Evolutionary conservation across 1,139 yeast species (phyloP).

Genomic region (Yamadazyma mexicana): DNA sequence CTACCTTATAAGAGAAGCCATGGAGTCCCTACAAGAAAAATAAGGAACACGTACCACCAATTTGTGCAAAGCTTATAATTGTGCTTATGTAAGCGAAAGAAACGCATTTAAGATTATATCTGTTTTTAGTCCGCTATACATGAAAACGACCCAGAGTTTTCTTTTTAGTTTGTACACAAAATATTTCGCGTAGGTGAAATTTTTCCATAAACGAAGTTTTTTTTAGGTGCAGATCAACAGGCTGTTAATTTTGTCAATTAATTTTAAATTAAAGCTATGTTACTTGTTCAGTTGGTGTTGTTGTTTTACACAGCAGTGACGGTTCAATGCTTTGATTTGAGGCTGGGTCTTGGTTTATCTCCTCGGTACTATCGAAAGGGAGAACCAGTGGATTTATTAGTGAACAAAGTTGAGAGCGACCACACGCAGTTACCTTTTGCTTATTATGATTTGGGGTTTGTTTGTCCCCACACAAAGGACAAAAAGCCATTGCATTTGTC

Average conservation of each 20-base stretch:
- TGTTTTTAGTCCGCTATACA: too few species aligned
- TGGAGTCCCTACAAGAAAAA: conserved; percentile 51
- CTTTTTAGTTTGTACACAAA: too few species aligned
- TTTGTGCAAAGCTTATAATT: too few species aligned
- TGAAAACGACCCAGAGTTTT: too few species aligned
- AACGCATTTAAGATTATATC: too few species aligned
- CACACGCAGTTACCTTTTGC: conserved; percentile 76
- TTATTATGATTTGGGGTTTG: conserved; percentile 76
- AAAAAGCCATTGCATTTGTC: conserved; percentile 66
- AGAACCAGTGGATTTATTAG: conserved; percentile 66
- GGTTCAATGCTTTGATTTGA: conserved; percentile 7
- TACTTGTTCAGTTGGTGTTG: background rate
- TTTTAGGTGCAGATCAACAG: too few species aligned
- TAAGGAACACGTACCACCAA: background rate
- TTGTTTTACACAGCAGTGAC: background rate
- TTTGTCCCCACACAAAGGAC: conserved; percentile 64
- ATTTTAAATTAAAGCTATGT: background rate
- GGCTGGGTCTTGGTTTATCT: conserved; percentile 17
- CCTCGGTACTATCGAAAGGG: conserved; percentile 44
- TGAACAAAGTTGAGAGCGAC: conserved; percentile 79
- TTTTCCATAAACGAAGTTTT: background rate
- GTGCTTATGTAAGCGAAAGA: too few species aligned
- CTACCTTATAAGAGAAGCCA: conserved; percentile 80
- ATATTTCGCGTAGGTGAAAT: background rate
- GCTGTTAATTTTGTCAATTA: too few species aligned